Base-by-base conservation (phyloP, 768 basidiomycete species). In the Gautieria morchelliformis region DNA sequence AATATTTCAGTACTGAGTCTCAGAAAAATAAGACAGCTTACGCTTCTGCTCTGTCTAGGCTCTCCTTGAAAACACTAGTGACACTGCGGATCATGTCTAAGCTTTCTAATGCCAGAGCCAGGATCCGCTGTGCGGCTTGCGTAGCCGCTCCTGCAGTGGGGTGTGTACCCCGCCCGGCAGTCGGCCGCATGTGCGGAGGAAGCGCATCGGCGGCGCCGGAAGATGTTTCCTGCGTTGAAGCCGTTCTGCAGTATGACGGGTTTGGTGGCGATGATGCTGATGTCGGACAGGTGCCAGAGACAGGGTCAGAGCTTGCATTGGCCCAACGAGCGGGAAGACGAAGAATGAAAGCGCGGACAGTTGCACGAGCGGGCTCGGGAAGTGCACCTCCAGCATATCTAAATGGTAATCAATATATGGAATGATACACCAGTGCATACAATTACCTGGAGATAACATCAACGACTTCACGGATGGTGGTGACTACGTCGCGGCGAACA, bases 71-170 rank as follows among this genome's bases (percentile, higher is more conserved):
- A 22, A 94, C 89, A 4, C 81, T 78, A n/a, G 89, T 89, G 30
- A 93, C 89, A 30, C 88, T 83, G 30, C 85, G 76, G 77, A 95
- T 83, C 90, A 93, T 94, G 65, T 95, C 92, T 69, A 95, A 66
- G 65, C 91, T 93, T 73, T 95, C 93, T 14, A 87, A 87, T 12
- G 93, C 91, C 9, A 95, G 80, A 8, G 84, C 82, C 62, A 95
- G 67, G 19, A 95, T 84, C 52, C 87, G 74, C 67, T 89, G 86
- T 10, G 93, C 89, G 30, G 91, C 87, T 15, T 82, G 76, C 22
- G 81, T 76, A 2, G 88, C 89, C 6, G 82, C 73, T 37, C 80
- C 75, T 0, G 79, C 76, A 0, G 74, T 75, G 5, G 71, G 67
- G 2, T 66, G 67, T 53, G 63, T 47, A 10, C 37, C 67, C 42